Evolutionary conservation across 1,284 basidiomycete species (phyloP).

Genomic region (Cryptococcus jaspeensis): DNA sequence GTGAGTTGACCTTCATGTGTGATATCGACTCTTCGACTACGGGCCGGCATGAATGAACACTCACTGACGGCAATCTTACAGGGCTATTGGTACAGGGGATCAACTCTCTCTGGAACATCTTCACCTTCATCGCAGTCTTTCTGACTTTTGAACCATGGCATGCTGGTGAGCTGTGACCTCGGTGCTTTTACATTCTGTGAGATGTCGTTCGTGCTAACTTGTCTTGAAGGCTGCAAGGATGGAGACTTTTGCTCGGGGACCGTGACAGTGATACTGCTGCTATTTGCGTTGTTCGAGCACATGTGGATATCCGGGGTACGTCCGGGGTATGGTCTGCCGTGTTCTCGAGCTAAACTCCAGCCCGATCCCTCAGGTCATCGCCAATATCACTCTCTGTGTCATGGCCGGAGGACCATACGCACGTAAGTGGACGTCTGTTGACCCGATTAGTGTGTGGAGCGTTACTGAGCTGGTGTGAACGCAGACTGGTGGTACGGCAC

Average conservation of each 20-base stretch:
- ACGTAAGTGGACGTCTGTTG: neutral
- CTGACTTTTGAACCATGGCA: slow-evolving; percentile 11
- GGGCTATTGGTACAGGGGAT: slow-evolving; percentile 7
- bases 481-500: slow-evolving; percentile 10
- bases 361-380: slow-evolving; percentile 6
- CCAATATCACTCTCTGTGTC: slow-evolving; percentile 5
- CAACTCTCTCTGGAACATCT: slow-evolving; percentile 11
- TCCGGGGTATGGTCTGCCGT: neutral
- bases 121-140: slow-evolving; percentile 13
- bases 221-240: neutral
- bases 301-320: slow-evolving; percentile 14
- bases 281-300: slow-evolving; percentile 4
- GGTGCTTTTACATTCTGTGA: neutral
- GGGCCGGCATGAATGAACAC: neutral
- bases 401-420: slow-evolving; percentile 16
- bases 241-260: slow-evolving; percentile 4
- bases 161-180: neutral
- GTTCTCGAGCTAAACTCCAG: neutral
- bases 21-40: neutral
- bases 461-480: neutral
- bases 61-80: neutral
- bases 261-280: slow-evolving; percentile 2
- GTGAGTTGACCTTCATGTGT: neutral
- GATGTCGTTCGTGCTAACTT: neutral
- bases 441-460: neutral